Evolutionary conservation across 164 flowering plant species (phyloP), one percentile per base, ranked within the genome.

Genomic region (Malania oleifera): DNA sequence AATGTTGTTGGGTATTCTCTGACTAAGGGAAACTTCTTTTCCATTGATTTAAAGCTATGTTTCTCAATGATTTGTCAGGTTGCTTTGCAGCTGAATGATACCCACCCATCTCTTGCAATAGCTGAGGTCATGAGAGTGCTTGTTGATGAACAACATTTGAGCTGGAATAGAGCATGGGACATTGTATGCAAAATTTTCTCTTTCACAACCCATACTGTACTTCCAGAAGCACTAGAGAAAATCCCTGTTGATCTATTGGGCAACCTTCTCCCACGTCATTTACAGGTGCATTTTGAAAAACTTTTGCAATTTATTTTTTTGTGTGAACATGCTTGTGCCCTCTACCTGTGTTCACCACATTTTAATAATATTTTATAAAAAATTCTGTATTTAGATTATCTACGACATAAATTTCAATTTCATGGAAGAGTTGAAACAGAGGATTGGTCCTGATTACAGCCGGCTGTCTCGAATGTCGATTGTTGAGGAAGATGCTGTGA

Each of bases 191-290:
- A 68, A 55, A 64, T 72, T 31, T 75, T 80, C 56, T 67, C 82
- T 13, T 75, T 75, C 62, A 83, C 89, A 49, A 75, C 67, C 53
- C 89, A 81, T 57, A 72, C 80, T 27, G 80, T 77, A 28, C 48
- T 58, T 40, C 75, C 80, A 47, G 85, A 75, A 70, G 83, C 67
- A 28, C 72, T 81, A 20, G 85, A 81, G 62, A 83, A 80, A 61
- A 65, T 75, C 57, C 81, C 83, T 38, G 80, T 73, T 35, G 83
- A 76, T 66, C 71, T 82, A 1, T 23, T 83, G 46, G 73, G 64
- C 39, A 76, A 69, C 63, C 78, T 82, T 71, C 84, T 82, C 51
- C 87, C 87, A 53, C 84, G 84, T 39, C 87, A 82, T 62, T 65
- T 80, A 59, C 72, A 82, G 59, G 83, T 81, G 57, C 0, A 72